phyloP scores from a whole-genome alignment of 257 asterid genomes.

The Knoxia roxburghii region DNA sequence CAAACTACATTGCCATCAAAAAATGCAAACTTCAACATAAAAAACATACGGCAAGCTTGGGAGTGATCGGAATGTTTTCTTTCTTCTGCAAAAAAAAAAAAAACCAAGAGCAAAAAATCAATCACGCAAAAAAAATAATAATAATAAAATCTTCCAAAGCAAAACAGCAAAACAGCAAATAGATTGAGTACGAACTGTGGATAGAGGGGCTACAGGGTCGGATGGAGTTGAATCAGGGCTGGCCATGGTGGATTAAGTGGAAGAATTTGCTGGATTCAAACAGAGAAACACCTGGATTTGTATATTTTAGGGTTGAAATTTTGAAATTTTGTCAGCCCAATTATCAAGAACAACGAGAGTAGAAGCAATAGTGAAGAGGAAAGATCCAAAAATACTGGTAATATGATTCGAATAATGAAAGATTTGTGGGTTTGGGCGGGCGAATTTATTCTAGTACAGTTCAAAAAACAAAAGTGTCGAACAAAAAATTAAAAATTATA shows the following conservation, averaged over 20 bases:
- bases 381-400: background rate
- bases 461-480: background rate
- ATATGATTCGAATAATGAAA: background rate
- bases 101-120: background rate
- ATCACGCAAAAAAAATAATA: background rate
- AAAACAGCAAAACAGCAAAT: background rate
- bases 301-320: constrained; percentile 12
- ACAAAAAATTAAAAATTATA: background rate
- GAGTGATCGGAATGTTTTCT: constrained; percentile 54
- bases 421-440: constrained; percentile 39
- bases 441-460: constrained; percentile 11
- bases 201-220: constrained; percentile 34
- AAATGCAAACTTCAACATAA: background rate
- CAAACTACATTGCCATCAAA: background rate
- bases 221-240: constrained; percentile 40
- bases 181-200: constrained; percentile 22
- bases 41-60: constrained; percentile 63
- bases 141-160: background rate
- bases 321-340: background rate
- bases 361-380: background rate
- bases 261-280: constrained; percentile 4
- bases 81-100: constrained; percentile 36
- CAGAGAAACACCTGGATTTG: background rate
- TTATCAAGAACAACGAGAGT: background rate
- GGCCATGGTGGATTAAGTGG: constrained; percentile 35